These are phyloP conservation scores for Escallonia rubra DNA, from an alignment of 129 eudicot species.

Conservation along the genomic window DNA sequence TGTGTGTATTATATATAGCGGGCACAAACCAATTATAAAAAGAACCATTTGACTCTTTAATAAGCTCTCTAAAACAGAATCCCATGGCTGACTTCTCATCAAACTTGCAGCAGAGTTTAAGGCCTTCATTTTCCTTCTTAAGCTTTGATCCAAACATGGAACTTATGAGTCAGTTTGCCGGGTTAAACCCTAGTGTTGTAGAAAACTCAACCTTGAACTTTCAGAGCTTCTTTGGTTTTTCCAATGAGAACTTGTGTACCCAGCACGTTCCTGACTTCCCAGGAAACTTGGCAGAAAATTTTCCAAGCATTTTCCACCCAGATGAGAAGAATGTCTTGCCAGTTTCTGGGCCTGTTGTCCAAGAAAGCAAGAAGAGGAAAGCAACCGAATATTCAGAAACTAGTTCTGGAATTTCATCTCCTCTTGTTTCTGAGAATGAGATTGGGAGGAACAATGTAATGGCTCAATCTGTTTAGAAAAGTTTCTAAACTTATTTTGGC, in stretches of 20 bases:
- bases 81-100: slow-evolving; percentile 56
- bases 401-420: slow-evolving; percentile 51
- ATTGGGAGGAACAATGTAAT: slow-evolving; percentile 40
- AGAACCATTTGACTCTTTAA: slow-evolving; percentile 20
- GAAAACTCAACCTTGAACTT: slow-evolving; percentile 25
- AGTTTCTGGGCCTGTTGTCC: slow-evolving; percentile 14
- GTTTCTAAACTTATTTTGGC: background rate
- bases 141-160: slow-evolving; percentile 59
- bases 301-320: slow-evolving; percentile 20
- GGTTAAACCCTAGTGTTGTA: slow-evolving; percentile 15
- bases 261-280: slow-evolving; percentile 24
- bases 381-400: slow-evolving; percentile 42
- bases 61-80: slow-evolving; percentile 15
- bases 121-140: slow-evolving; percentile 39
- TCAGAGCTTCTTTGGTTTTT: slow-evolving; percentile 41
- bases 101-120: slow-evolving; percentile 32
- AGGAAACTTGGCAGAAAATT: slow-evolving; percentile 26
- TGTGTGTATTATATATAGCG: slow-evolving; percentile 25
- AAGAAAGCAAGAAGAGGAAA: slow-evolving; percentile 46
- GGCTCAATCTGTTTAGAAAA: background rate
- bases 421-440: slow-evolving; percentile 34
- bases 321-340: slow-evolving; percentile 26
- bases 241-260: slow-evolving; percentile 32
- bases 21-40: slow-evolving; percentile 9
- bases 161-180: slow-evolving; percentile 34